Base-by-base conservation (phyloP, 139 green algal species). In the Chlamydomonas sp. region DNA sequence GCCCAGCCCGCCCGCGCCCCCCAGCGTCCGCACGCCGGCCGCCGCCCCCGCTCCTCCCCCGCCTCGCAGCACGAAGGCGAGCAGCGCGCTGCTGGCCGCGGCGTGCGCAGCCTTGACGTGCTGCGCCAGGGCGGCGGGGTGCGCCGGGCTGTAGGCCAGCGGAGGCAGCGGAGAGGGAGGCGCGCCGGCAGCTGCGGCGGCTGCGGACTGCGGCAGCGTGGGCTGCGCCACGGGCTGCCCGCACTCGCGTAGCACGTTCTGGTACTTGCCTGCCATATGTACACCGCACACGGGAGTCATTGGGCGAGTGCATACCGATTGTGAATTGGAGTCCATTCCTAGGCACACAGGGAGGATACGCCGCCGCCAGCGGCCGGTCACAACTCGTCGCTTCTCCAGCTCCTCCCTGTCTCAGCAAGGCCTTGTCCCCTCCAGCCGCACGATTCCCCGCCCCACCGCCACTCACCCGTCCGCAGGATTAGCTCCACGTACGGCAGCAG, bases 211-310 rank as follows among this genome's bases (percentile, higher is more conserved):
- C 81, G 62, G 80, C 17, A 69, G 16, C 14, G 88, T 5, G 20
- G 64, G 79, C 49, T 82, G 77, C 12, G 88, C 81, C 75, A 95
- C 93, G 1, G 85, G 16, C 77, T 88, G 77, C 4, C 92, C 94
- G 89, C 95, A 98, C 86, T 97, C 93, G 4, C 93, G 92, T 62
- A 99, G 95, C 12, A 96, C 93, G 89, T 99, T 98, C 63, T 98
- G 82, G 92, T 98, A 98, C 90, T 98, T 98, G 66, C 97, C 97
- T 92, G 95, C 5, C 4, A 79, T 10, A 71, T 14, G 66, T 14
- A 71, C 66, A 49, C 31, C 31, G 31, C 31, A 49, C 31, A 49
- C 31, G 31, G 31, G 31, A 49, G 31, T 49, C 31, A 49, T 49
- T 49, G 31, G 31, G 31, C 31, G 31, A 49, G 31, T 49, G 31